Evolutionary conservation across 108 stramenopile genomes (phyloP).

Genomic region (Phaeodactylum tricornutum): DNA sequence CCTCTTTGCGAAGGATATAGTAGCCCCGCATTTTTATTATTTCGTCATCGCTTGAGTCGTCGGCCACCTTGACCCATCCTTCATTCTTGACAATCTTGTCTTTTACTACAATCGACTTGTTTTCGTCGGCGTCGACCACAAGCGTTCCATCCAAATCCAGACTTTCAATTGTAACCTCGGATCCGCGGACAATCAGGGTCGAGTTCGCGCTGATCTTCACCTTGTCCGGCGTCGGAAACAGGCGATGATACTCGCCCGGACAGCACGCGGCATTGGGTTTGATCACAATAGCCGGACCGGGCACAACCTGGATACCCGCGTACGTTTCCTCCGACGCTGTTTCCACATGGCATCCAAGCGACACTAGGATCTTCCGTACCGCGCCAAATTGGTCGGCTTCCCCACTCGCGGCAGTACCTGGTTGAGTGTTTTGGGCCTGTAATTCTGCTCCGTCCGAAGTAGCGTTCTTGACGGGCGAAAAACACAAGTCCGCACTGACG

Average conservation of each 20-base stretch:
- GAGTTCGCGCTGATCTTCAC: constrained; percentile 72
- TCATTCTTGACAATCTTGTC: constrained; percentile 59
- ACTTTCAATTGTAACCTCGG: constrained; percentile 62
- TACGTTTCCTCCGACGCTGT: constrained; percentile 36
- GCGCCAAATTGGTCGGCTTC: constrained; percentile 88
- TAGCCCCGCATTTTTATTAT: constrained; percentile 76
- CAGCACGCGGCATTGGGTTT: constrained; percentile 62
- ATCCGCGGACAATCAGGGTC: constrained; percentile 72
- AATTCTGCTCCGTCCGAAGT: constrained; percentile 71
- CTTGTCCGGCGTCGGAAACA: constrained; percentile 56
- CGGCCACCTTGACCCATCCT: constrained; percentile 50
- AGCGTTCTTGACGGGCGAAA: constrained; percentile 95
- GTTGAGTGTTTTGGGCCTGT: constrained; percentile 74
- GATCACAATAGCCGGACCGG: constrained; percentile 72
- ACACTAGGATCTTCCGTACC: constrained; percentile 39
- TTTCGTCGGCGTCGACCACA: constrained; percentile 55
- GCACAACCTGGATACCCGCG: constrained; percentile 50
- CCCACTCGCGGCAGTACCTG: constrained; percentile 85
- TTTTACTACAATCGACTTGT: constrained; percentile 39
- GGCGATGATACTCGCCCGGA: constrained; percentile 46
- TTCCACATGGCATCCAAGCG: constrained; percentile 58
- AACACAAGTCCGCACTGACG: constrained; percentile 78
- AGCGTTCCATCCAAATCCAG: constrained; percentile 76
- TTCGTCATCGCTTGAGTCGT: constrained; percentile 26
- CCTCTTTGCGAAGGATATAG: constrained; percentile 22